A percentile compares a stretch with the other conserved stretches of the same genome.
Conservation (phyloP, 768 basidiomycete genomes). For the Naganishia vishniacii region DNA sequence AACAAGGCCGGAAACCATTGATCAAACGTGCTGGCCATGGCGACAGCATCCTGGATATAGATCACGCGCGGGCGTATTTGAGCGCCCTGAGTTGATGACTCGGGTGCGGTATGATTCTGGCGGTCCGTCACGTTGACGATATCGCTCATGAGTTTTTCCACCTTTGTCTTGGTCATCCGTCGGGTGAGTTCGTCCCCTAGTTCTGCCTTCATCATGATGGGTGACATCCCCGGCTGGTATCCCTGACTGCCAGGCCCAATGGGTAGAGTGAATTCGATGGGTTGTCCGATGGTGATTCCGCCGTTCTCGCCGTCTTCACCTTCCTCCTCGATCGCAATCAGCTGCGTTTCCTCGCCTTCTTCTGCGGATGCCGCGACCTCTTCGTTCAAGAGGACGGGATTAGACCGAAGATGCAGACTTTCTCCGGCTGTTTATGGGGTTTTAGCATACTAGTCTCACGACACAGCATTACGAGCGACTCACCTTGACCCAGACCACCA, state of each 20-base stretch:
- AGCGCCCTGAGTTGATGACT: constrained; percentile 31
- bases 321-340: constrained; percentile 48
- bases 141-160: constrained; percentile 62
- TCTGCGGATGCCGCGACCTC: constrained; percentile 35
- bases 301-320: constrained; percentile 36
- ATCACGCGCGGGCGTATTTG: constrained; percentile 60
- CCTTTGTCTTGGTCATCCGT: constrained; percentile 8
- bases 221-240: constrained; percentile 5
- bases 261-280: constrained; percentile 24
- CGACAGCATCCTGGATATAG: constrained; percentile 75
- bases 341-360: constrained; percentile 29
- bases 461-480: neutral
- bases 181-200: neutral
- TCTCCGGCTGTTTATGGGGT: constrained; percentile 1
- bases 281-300: constrained; percentile 2
- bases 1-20: constrained; percentile 77
- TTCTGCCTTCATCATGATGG: constrained; percentile 18
- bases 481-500: constrained; percentile 57
- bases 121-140: constrained; percentile 56
- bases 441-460: constrained; percentile 23
- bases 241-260: constrained; percentile 26
- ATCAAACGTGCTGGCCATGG: constrained; percentile 64
- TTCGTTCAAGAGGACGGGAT: constrained; percentile 58
- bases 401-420: neutral
- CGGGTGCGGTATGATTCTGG: constrained; percentile 37